Percentiles rank a stretch among this genome's conserved stretches.
Evolutionary conservation across 2,329 filamentous ascomycete genomes (phyloP).

Genomic region (Clonostachys chloroleuca): DNA sequence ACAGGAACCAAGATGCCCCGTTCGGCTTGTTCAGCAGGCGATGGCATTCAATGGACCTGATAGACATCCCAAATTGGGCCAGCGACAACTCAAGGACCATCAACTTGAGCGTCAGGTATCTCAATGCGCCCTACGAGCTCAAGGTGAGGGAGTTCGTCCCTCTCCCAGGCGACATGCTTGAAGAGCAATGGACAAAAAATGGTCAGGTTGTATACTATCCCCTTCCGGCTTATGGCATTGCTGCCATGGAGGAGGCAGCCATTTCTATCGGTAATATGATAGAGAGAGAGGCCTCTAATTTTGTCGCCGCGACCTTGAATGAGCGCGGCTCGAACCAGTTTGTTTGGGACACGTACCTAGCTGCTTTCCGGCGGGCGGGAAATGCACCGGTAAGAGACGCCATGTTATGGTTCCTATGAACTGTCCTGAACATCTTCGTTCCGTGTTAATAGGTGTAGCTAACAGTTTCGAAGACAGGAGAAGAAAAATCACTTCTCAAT

Average conservation of each 20-base stretch:
- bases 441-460: too few relatives aligned
- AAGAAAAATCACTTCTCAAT: background rate
- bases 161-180: background rate
- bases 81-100: conserved; percentile 1
- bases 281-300: too few relatives aligned
- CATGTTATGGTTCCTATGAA: too few relatives aligned
- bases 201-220: background rate
- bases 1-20: background rate
- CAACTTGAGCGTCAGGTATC: background rate
- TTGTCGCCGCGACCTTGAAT: too few relatives aligned
- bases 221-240: background rate
- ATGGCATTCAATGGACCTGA: conserved; percentile 6
- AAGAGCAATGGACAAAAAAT: background rate
- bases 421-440: too few relatives aligned
- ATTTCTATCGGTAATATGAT: too few relatives aligned
- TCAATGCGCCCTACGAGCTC: background rate
- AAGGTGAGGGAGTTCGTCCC: background rate
- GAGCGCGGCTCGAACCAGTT: too few relatives aligned
- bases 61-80: conserved; percentile 7
- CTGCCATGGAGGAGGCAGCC: background rate
- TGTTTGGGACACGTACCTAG: too few relatives aligned
- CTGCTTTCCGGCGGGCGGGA: too few relatives aligned
- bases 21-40: conserved; percentile 2
- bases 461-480: background rate
- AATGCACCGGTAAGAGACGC: too few relatives aligned